Percentiles rank a stretch among this genome's conserved stretches.
phyloP scores from a whole-genome alignment of 164 flowering plant species.

The grape (Vitis vinifera) region ASM3070453v1 NC_081814.1:23368501-23369000 shows the following conservation, averaged over 20 bases:
- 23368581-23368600: constrained; percentile 12
- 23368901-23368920: not conserved
- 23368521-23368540: constrained; percentile 15
- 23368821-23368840: constrained; percentile 3
- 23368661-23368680: too few relatives aligned
- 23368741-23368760: constrained; percentile 14
- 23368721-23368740: constrained; percentile 7
- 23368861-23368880: constrained; percentile 8
- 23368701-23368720: too few relatives aligned
- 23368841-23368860: constrained; percentile 18
- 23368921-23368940: not conserved
- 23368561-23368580: constrained; percentile 6
- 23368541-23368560: constrained; percentile 6
- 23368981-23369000: not conserved
- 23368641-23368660: too few relatives aligned
- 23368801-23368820: not conserved
- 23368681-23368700: too few relatives aligned
- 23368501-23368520: constrained; percentile 15
- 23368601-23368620: constrained; percentile 10
- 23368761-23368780: constrained; percentile 7
- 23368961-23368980: not conserved
- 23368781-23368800: constrained; percentile 1
- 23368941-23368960: not conserved
- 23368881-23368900: constrained; percentile 12
- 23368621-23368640: not conserved